These are phyloP conservation scores for Solanum hybrid DNA, from an alignment of 305 asterid genomes.

Conservation along the genomic window DNA sequence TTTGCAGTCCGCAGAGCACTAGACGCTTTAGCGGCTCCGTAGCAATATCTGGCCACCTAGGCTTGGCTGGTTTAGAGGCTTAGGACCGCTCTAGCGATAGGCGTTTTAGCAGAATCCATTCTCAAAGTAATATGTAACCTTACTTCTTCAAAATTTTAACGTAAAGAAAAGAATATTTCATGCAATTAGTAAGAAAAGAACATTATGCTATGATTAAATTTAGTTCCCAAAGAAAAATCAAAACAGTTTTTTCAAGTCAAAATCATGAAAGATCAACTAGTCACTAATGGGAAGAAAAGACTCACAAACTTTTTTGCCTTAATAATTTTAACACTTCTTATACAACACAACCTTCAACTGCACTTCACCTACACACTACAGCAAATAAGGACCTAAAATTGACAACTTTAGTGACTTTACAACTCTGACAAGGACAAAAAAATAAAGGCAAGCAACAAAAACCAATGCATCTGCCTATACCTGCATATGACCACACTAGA, in stretches of 20 bases:
- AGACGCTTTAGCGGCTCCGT: background rate
- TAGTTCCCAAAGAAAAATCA: background rate
- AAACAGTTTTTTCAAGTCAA: background rate
- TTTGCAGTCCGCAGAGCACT: background rate
- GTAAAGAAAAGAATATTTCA: background rate
- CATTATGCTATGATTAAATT: background rate
- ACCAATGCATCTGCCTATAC: constrained; percentile 30
- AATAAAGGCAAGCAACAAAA: constrained; percentile 28
- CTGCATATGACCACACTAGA: constrained; percentile 23
- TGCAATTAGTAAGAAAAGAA: background rate
- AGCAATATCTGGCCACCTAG: background rate
- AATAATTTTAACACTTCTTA: background rate
- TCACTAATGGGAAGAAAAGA: background rate
- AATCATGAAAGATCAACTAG: background rate
- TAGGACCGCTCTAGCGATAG: background rate
- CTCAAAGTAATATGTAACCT: background rate
- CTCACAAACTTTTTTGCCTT: background rate
- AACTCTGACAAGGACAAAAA: constrained; percentile 7
- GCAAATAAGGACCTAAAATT: constrained; percentile 16
- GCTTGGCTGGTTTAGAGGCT: too few relatives aligned
- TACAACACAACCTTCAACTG: background rate
- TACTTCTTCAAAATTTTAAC: background rate
- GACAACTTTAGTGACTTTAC: constrained; percentile 30
- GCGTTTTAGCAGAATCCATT: background rate
- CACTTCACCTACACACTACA: constrained; percentile 21